Base-by-base conservation (phyloP, 192 early-diverging fungal species). In the Rhizophagus sp. region DNA sequence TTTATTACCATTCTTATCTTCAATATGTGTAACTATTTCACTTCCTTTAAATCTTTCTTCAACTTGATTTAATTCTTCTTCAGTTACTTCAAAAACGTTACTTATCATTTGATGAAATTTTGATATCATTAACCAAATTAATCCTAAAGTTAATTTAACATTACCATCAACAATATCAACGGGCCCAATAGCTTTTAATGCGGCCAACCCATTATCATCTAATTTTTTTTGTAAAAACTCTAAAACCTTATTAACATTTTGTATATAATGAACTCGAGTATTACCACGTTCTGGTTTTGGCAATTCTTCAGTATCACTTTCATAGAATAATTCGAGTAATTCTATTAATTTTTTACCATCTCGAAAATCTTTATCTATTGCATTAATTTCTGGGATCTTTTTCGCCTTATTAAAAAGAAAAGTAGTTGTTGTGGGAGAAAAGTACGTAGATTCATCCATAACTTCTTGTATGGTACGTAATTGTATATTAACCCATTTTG, bases 161-260 rank as follows among this genome's bases (percentile, higher is more conserved):
- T 78, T 78, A 3, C 76, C 76, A 68, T 78, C 76, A 27, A 78
- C 76, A 24, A 78, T 78, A 78, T 78, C 76, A 11, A 78, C 76
- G 9, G 76, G 65, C 22, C 76, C 76, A 39, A 78, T 78, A 11
- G 76, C 76, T 33, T 78, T 24, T 57, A 78, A 78, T 47, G 76
- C 76, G 15, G 65, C 30, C 44, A 78, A 19, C 27, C 76, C 64
- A 19, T 44, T 50, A 19, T 65, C 76, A 68, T 78, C 76, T 22
- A 78, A 52, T 19, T 27, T 47, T 4, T n/a, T 50, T 78, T 68
- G 39, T 57, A 78, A 19, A 68, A 68, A 78, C 33, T 65, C 27
- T 68, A 78, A 33, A 13, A 78, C 65, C 13, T 78, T 78, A 27
- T 47, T 68, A 78, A 78, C 76, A 52, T 78, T 78, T 34, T 64